phyloP scores from a whole-genome alignment of 306 rosid species.

The Parietaria judaica region DNA sequence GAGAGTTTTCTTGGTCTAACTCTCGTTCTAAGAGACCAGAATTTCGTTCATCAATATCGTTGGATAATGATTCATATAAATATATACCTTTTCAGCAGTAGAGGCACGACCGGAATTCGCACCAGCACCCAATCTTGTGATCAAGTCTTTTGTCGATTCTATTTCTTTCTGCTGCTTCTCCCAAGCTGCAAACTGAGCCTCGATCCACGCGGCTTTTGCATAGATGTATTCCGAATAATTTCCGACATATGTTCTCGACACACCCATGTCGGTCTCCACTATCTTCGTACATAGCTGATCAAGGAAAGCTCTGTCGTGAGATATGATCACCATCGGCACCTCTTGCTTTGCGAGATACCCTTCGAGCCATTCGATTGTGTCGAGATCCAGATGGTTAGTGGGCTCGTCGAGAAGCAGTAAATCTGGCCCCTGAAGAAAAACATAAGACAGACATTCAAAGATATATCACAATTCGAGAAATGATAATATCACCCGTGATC shows the following conservation, averaged over 20 bases:
- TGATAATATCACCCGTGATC: background rate
- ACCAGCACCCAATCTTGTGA: slow-evolving; percentile 85
- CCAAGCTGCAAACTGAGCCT: slow-evolving; percentile 88
- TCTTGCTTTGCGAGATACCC: slow-evolving; percentile 80
- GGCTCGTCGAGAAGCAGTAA: slow-evolving; percentile 88
- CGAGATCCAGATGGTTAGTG: slow-evolving; percentile 94
- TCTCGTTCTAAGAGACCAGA: too few relatives aligned
- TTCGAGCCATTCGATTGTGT: slow-evolving; percentile 98
- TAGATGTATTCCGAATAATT: slow-evolving; percentile 73
- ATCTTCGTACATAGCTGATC: slow-evolving; percentile 97
- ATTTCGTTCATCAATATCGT: too few relatives aligned
- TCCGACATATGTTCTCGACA: slow-evolving; percentile 72
- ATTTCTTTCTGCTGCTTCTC: slow-evolving; percentile 99
- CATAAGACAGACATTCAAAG: slow-evolving; percentile 3
- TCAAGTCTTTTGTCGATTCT: slow-evolving; percentile 74
- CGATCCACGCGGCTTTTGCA: slow-evolving; percentile 82
- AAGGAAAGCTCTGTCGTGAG: slow-evolving; percentile 96
- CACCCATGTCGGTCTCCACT: slow-evolving; percentile 98
- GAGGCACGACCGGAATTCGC: slow-evolving; percentile 97
- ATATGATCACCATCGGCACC: slow-evolving; percentile 96
- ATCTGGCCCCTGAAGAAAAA: slow-evolving; percentile 80
- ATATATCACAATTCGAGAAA: background rate
- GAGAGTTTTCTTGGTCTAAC: too few relatives aligned
- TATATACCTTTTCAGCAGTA: slow-evolving; percentile 78
- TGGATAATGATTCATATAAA: slow-evolving; percentile 2